phyloP scores from a whole-genome alignment of 176 grass and related monocot genomes.

The Cenchrus americanus region DNA sequence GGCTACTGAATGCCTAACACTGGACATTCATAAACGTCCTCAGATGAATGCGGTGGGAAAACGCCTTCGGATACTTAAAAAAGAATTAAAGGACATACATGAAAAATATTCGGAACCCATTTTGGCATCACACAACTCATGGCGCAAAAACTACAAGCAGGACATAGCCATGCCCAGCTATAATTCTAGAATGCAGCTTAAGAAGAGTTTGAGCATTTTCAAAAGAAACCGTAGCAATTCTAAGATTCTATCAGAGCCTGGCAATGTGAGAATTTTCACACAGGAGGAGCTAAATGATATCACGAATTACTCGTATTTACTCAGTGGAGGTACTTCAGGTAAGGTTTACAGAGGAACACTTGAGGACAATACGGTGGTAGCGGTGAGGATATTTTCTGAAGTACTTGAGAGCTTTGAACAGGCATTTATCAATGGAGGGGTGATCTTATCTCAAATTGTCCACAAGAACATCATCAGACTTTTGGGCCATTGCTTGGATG shows the following conservation, averaged over 20 bases:
- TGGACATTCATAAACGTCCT: constrained; percentile 20
- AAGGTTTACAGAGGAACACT: constrained; percentile 29
- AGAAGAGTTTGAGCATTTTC: neutral
- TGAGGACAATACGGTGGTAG: constrained; percentile 22
- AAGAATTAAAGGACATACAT: neutral
- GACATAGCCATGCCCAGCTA: neutral
- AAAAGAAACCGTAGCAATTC: neutral
- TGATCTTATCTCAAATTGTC: constrained; percentile 3
- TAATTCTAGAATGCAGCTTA: constrained; percentile 2
- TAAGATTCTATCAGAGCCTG: neutral
- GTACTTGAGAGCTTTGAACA: constrained; percentile 2
- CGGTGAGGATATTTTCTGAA: constrained; percentile 11
- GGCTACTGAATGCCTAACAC: neutral
- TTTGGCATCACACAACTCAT: neutral
- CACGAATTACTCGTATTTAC: constrained; percentile 14
- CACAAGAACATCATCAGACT: constrained; percentile 24
- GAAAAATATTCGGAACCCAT: neutral
- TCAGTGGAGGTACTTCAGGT: neutral
- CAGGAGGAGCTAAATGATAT: neutral
- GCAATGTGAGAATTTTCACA: neutral
- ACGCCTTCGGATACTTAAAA: constrained; percentile 22
- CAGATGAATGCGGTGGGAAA: constrained; percentile 4
- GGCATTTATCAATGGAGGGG: neutral
- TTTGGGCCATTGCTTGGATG: constrained; percentile 1
- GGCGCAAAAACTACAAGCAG: neutral